These are phyloP conservation scores for Tylopilus sp. DNA, from an alignment of 768 basidiomycete species.

Conservation along the genomic window DNA sequence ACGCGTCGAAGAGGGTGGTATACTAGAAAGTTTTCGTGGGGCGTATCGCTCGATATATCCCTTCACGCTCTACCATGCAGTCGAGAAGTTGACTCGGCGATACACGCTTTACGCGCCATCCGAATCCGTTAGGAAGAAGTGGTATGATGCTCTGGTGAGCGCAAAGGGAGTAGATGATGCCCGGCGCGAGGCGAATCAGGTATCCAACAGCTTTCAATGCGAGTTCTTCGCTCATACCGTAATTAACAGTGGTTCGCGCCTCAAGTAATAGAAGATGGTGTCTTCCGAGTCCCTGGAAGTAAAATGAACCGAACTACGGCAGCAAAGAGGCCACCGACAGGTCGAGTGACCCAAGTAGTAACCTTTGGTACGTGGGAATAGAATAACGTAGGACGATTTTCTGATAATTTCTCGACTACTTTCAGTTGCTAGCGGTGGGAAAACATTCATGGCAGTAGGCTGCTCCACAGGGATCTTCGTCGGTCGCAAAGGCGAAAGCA, in stretches of 20 bases:
- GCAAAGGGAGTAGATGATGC: slow-evolving; percentile 62
- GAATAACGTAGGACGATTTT: background rate
- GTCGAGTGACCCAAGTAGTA: slow-evolving; percentile 55
- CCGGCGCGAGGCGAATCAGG: slow-evolving; percentile 71
- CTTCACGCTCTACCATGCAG: slow-evolving; percentile 73
- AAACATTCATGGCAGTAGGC: slow-evolving; percentile 60
- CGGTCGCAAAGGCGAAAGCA: slow-evolving; percentile 54
- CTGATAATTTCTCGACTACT: slow-evolving; percentile 5
- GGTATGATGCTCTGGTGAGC: slow-evolving; percentile 58
- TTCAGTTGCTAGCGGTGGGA: slow-evolving; percentile 44
- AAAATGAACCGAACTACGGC: slow-evolving; percentile 29
- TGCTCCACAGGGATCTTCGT: slow-evolving; percentile 71
- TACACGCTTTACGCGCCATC: slow-evolving; percentile 71
- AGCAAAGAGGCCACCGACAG: slow-evolving; percentile 42
- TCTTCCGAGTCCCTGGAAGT: slow-evolving; percentile 51
- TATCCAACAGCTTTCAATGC: slow-evolving; percentile 22
- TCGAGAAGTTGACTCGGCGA: slow-evolving; percentile 48
- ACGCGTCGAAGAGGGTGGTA: slow-evolving; percentile 51
- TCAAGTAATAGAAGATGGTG: slow-evolving; percentile 53
- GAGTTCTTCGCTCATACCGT: slow-evolving; percentile 8
- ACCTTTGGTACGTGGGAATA: slow-evolving; percentile 53
- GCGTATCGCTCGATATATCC: slow-evolving; percentile 62
- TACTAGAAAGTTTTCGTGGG: slow-evolving; percentile 54
- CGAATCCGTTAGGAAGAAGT: slow-evolving; percentile 56
- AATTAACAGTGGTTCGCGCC: slow-evolving; percentile 61